Base-by-base conservation (phyloP, 495 filamentous ascomycete species). In the Podospora comata region DNA sequence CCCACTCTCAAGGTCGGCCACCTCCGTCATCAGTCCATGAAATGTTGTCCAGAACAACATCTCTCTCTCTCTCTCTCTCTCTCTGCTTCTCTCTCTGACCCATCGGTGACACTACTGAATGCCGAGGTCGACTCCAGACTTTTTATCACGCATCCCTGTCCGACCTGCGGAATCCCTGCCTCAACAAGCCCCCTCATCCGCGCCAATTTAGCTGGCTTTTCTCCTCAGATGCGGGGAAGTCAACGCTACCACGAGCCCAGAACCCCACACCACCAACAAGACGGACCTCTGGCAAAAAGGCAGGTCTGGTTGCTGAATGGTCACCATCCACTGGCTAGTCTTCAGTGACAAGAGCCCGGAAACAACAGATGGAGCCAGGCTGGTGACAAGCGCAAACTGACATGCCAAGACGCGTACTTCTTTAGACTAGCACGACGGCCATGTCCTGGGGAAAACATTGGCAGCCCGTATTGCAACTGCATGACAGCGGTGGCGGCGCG, bases 401-500 rank as follows among this genome's bases (percentile, higher is more conserved):
- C 39, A 18, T 48, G 39, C 39, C 39, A 48, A 48, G 39, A 11
- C 39, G 39, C 39, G 39, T 2, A 13, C 39, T 48, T 48, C 9
- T 48, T 48, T 32, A 32, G 4, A 32, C 30, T 48, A 48, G 39
- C 0, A 2, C 9, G 39, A 48, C 18, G 56, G 19, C 56, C 56
- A n/a, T 58, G 56, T 58, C 23, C 56, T 58, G 39, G 39, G 30
- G 30, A 32, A 48, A 11, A 11, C 39, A 48, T 48, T 48, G 39
- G 39, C 39, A 48, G 15, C 5, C 39, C 9, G 39, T 48, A 48
- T 28, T 61, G 20, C 26, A 28, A 4, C 11, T 18, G 59, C 59
- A 61, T 61, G 59, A 20, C 30, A 30, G 59, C 59, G 2, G 30
- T 30, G 23, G 59, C 59, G 30, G 23, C 59, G 30, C 59, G 30